Conservation (phyloP, 2,329 filamentous ascomycete species). For the Kalaharituber pfeilii region DNA sequence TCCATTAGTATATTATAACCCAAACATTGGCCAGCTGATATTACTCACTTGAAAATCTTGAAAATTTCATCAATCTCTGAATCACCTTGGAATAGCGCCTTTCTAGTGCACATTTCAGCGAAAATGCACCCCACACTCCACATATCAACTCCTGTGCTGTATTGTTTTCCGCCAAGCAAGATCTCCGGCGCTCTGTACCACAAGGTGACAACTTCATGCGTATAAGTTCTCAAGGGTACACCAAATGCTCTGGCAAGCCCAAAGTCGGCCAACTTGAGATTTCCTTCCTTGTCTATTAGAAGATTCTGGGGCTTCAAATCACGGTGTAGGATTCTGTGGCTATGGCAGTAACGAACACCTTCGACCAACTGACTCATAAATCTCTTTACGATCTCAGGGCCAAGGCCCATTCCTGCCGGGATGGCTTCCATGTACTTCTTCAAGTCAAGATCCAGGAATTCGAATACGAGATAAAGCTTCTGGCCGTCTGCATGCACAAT, state of each 20-base stretch:
- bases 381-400: conserved; percentile 69
- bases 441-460: conserved; percentile 77
- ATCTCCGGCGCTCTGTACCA: conserved; percentile 91
- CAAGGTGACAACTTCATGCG: conserved; percentile 83
- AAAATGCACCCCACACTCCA: conserved; percentile 93
- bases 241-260: conserved; percentile 79
- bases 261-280: conserved; percentile 81
- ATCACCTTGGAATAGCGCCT: conserved; percentile 81
- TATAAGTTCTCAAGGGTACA: conserved; percentile 78
- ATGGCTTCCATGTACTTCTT: conserved; percentile 95
- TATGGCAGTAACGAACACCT: conserved; percentile 75
- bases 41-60: conserved; percentile 67
- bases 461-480: conserved; percentile 84
- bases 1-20: conserved; percentile 18
- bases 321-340: conserved; percentile 69
- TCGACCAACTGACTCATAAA: conserved; percentile 81
- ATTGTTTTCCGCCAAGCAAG: conserved; percentile 73
- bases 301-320: conserved; percentile 85
- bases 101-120: conserved; percentile 88
- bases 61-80: conserved; percentile 90
- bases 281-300: conserved; percentile 69
- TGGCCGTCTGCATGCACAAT: conserved; percentile 90
- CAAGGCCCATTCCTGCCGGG: conserved; percentile 64
- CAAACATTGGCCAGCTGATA: neutral
- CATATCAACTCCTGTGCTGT: conserved; percentile 90